Evolutionary conservation across 2,329 filamentous ascomycete genomes (phyloP), one percentile per base, ranked within the genome.

Genomic region (Diplocarpon mali): DNA sequence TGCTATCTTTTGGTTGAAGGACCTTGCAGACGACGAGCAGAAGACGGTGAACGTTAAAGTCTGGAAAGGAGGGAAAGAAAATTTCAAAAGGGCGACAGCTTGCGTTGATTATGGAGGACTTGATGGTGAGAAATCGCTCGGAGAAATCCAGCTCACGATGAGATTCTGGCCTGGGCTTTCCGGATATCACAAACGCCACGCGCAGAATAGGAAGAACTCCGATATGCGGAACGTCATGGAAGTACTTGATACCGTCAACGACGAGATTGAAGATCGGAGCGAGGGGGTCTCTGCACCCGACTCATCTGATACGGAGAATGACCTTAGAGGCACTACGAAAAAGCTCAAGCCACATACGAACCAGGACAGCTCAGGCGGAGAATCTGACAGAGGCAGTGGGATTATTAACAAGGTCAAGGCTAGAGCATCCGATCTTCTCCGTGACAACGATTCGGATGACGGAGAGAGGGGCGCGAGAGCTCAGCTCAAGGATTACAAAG

Each of bases 1-100:
- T 53, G 71, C 72, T 6, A 69, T 83, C 2, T 64, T 84, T 2
- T 85, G 82, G 82, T 67, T 85, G 14, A 75, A 77, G 50, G 76
- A 85, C n/a, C 67, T 87, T 0, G 65, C 70, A 0, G 83, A 87
- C 46, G 82, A 85, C 47, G 75, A 83, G 54, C 71, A 79, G 42
- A 65, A 69, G 35, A 75, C 71, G 0, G 54, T 83, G 8, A 69
- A 68, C 4, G 57, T 87, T 2, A 64, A 75, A 5, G 71, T 87
- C 2, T 87, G 79, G 76, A 80, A 78, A 57, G 78, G 80, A 17
- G 52, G 50, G 2, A 57, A 56, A 20, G 51, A 56, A 1, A 72
- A 81, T 52, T 67, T 79, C 59, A 61, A 72, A 59, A 70, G 71
- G 10, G 76, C 74, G 1, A 67, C 71, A 32, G 61, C 73, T 42